Base-by-base conservation (phyloP, 257 asterid genomes). In the Gentiana macrophylla region DNA sequence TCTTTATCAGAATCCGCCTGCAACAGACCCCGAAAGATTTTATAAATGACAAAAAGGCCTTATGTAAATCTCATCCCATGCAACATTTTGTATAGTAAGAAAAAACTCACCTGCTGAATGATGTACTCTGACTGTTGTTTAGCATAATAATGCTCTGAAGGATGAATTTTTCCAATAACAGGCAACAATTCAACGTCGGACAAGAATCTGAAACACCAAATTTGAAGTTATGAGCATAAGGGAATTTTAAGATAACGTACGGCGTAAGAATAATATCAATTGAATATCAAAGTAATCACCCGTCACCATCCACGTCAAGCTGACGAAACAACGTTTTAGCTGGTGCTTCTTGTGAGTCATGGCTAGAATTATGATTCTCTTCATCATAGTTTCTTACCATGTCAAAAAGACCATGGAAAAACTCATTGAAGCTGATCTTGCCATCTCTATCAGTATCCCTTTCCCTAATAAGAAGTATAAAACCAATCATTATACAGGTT, bases 1-100 rank as follows among this genome's bases (percentile, higher is more conserved):
- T 91, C 98, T 74, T 84, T 81, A 68, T 91, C 83, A 36, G 77
- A 47, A 78, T 91, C 98, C 36, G 96, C 96, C 98, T 91, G 95
- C 74, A 47, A 2, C n/a, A n/a, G 43, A 47, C 35, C 3, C n/a
- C 4, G 1, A 2, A 8, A 55, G 12, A 15, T 12, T 57, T 43
- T 44, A 67, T 24, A 24, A 24, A 24, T 24, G 24, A 24, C 24
- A 24, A 24, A 24, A 24, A 24, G 24, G 24, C 24, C 24, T 24
- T 24, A 24, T 24, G 24, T 24, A 24, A 24, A 24, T 24, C 15
- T 50, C 35, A 50, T 15, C 54, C 35, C 10, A 15, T 55, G 6
- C 61, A 41, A 15, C 46, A 49, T 24, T 24, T 24, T 24, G 24
- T 24, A 24, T 24, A 24, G 24, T 24, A 24, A 53, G 12, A 35